Conservation (phyloP, 2,329 filamentous ascomycete genomes). For the Paecilomyces fulvus region DNA sequence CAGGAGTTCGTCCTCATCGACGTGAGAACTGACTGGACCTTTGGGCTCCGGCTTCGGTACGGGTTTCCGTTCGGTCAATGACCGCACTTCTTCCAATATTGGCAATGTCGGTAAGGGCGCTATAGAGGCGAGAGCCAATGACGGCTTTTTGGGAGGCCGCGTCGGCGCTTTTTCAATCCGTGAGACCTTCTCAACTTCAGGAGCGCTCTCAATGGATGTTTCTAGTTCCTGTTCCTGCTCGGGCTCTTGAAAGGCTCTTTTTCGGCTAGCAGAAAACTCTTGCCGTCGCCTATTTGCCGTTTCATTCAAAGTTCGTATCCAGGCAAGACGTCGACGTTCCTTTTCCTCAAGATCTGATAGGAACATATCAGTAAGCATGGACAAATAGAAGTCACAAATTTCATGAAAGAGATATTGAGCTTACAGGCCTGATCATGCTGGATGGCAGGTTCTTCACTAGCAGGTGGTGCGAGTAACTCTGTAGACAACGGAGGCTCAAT, state of each 20-base stretch:
- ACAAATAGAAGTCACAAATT: not conserved
- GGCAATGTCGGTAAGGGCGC: conserved; percentile 25
- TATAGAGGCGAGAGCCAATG: conserved; percentile 22
- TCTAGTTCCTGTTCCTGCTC: conserved; percentile 9
- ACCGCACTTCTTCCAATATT: conserved; percentile 24
- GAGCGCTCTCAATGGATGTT: not conserved
- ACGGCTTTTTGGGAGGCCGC: conserved; percentile 10
- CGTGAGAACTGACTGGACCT: conserved; percentile 14
- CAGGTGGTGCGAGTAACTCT: not conserved
- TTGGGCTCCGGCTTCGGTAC: conserved; percentile 12
- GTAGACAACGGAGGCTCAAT: not conserved
- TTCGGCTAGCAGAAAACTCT: conserved; percentile 14
- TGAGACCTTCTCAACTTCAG: conserved; percentile 18
- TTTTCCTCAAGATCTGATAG: conserved; percentile 4
- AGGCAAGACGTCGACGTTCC: conserved; percentile 6
- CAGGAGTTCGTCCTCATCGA: conserved; percentile 35
- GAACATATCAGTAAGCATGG: not conserved
- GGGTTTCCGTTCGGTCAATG: conserved; percentile 17
- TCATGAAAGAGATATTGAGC: not conserved
- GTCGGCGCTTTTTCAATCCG: conserved; percentile 1
- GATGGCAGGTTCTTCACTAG: not conserved
- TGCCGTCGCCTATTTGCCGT: conserved; percentile 17
- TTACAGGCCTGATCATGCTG: not conserved
- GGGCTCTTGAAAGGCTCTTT: conserved; percentile 15
- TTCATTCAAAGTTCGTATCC: conserved; percentile 12